Base-by-base conservation (phyloP, 169 alveolate species). In the Plasmodium vinckei region DNA sequence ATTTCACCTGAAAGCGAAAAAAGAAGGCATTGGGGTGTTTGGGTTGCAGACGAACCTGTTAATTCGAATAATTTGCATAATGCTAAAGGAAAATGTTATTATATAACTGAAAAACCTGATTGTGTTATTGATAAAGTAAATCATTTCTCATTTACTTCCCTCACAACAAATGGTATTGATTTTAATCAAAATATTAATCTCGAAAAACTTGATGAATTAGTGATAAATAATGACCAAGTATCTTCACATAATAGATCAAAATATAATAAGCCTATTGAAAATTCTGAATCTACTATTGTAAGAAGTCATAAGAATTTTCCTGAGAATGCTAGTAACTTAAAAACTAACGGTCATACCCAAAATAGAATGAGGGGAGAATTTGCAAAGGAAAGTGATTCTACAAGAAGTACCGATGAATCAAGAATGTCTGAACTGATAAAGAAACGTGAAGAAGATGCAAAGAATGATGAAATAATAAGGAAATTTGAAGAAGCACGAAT, bases 131-230 rank as follows among this genome's bases (percentile, higher is more conserved):
- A 79, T 33, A 79, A 67, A 67, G 82, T 65, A 33, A 25, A 79
- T 27, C 75, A 79, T 53, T 79, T 79, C 68, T 79, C 89, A 27
- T 79, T 79, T 67, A 79, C 89, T 9, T n/a, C 82, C 33, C 82
- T 79, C 33, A 79, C 89, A 54, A 59, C 89, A 19, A 79, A 79
- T 53, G 27, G 13, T n/a, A 56, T 79, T 79, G 71, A 79, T 79
- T 79, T 79, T 65, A 47, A 79, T 10, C 82, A 79, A 65, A 33
- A 65, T 17, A 3, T 54, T 65, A 27, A 65, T 23, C 25, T 79
- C 51, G 49, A 19, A 79, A 47, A 21, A 5, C 44, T 67, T 33
- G 82, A 79, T 17, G 82, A 79, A 67, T 67, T 79, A 27, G 39
- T 54, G 2, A 49, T 6, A 6, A 42, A 6, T 4, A 56, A 17